Conservation (phyloP, 2,329 filamentous ascomycete species). For the Spiromastix sp. region DNA sequence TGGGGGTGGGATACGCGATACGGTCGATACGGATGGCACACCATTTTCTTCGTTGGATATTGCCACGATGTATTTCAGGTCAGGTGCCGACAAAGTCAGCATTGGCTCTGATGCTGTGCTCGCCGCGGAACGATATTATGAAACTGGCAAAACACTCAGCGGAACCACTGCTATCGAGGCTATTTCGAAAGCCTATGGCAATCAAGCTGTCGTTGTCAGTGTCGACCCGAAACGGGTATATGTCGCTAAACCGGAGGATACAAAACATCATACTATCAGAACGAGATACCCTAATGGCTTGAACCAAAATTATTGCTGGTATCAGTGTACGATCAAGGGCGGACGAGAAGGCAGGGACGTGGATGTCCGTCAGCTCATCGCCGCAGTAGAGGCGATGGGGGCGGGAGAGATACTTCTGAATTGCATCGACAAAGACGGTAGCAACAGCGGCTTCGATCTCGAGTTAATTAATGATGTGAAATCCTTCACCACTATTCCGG, state of each 20-base stretch:
- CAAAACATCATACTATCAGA: constrained; percentile 63
- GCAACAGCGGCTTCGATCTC: constrained; percentile 86
- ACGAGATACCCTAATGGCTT: constrained; percentile 61
- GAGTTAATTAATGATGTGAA: constrained; percentile 89
- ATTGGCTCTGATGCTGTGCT: constrained; percentile 91
- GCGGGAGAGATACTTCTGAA: constrained; percentile 90
- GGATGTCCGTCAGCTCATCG: constrained; percentile 78
- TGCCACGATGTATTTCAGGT: constrained; percentile 94
- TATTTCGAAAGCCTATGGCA: constrained; percentile 86
- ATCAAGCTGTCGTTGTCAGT: constrained; percentile 92
- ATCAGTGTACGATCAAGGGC: constrained; percentile 93
- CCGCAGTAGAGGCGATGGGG: constrained; percentile 91
- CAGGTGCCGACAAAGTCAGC: constrained; percentile 92
- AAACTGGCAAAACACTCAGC: constrained; percentile 54
- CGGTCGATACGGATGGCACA: constrained; percentile 76
- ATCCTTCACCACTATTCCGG: constrained; percentile 73
- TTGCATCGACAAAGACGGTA: constrained; percentile 95
- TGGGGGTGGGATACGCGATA: constrained; percentile 90
- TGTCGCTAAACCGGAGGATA: constrained; percentile 57
- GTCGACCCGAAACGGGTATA: constrained; percentile 91
- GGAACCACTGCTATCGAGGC: constrained; percentile 90
- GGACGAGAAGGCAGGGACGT: constrained; percentile 89
- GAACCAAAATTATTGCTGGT: constrained; percentile 84
- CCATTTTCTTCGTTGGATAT: constrained; percentile 84
- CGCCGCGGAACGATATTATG: constrained; percentile 85